Conservation (phyloP, 164 flowering plant species). For the Amborella trichopoda region DNA sequence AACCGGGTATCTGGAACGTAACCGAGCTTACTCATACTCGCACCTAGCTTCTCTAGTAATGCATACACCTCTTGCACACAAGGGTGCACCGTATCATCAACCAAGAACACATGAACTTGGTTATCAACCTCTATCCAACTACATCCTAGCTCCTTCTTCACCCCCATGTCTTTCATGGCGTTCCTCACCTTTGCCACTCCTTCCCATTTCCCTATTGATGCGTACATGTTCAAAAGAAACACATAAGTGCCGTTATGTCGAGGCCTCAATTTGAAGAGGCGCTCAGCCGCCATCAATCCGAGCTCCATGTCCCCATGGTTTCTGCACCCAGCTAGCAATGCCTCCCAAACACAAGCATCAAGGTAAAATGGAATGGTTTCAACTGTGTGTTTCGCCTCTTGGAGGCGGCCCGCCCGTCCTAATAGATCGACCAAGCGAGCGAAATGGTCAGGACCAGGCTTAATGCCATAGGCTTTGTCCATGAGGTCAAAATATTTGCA, state of each 20-base stretch:
- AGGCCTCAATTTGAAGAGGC: conserved; percentile 46
- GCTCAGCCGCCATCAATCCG: conserved; percentile 54
- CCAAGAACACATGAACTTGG: conserved; percentile 68
- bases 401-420: conserved; percentile 60
- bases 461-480: conserved; percentile 31
- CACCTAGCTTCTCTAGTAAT: conserved; percentile 35
- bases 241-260: conserved; percentile 68
- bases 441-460: conserved; percentile 72
- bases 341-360: conserved; percentile 63
- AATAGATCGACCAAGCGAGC: conserved; percentile 67
- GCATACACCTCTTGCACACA: conserved; percentile 39
- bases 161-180: conserved; percentile 63
- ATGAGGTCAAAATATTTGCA: conserved; percentile 45
- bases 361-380: conserved; percentile 52
- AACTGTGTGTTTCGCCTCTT: conserved; percentile 49
- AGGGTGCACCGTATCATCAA: conserved; percentile 2
- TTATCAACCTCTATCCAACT: conserved; percentile 77
- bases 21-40: conserved; percentile 56
- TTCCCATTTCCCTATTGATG: conserved; percentile 41
- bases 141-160: conserved; percentile 88
- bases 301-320: conserved; percentile 57
- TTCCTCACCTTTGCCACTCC: conserved; percentile 56
- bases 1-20: conserved; percentile 29
- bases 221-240: conserved; percentile 56
- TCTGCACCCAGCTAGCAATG: conserved; percentile 66